Percentiles rank a stretch among this genome's conserved stretches.
Evolutionary conservation across 2,329 filamentous ascomycete species (phyloP).

Genomic region (Blumeriella jaapii): DNA sequence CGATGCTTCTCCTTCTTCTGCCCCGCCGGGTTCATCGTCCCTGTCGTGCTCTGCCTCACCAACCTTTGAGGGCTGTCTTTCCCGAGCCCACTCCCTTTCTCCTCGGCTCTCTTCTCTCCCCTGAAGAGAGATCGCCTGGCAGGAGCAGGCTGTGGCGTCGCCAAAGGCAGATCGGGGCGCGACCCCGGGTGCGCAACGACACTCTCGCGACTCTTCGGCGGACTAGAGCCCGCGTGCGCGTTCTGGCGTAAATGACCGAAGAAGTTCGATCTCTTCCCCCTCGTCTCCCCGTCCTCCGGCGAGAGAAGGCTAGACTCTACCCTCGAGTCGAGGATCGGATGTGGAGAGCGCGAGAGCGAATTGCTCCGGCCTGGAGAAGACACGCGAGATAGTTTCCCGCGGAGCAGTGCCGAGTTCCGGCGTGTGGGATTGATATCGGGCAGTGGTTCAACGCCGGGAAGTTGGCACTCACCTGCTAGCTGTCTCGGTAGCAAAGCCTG

Average conservation of each 20-base stretch:
- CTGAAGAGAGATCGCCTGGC: conserved; percentile 31
- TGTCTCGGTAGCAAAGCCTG: conserved; percentile 31
- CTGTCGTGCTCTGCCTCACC: conserved; percentile 14
- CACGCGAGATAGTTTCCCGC: conserved; percentile 30
- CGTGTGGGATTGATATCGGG: conserved; percentile 22
- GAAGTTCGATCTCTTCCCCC: conserved; percentile 31
- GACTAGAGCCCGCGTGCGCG: conserved; percentile 15
- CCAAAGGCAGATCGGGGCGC: conserved; percentile 21
- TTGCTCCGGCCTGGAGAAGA: conserved; percentile 16
- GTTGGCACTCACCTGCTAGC: conserved; percentile 31
- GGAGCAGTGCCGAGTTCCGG: conserved; percentile 35
- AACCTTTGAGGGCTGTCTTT: conserved; percentile 19
- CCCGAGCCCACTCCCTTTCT: background rate
- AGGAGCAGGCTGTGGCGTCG: conserved; percentile 12
- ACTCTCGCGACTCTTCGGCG: conserved; percentile 26
- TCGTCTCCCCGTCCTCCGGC: conserved; percentile 30
- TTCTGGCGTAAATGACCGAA: conserved; percentile 25
- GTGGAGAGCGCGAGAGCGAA: conserved; percentile 9
- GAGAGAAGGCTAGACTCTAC: conserved; percentile 32
- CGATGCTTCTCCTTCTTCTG: conserved; percentile 32
- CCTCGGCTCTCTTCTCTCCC: conserved; percentile 20
- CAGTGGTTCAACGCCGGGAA: conserved; percentile 28
- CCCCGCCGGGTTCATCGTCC: conserved; percentile 5
- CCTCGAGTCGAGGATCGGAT: conserved; percentile 9
- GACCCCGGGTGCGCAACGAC: conserved; percentile 24